Evolutionary conservation across 345 rosid species (phyloP).

Genomic region (Hibiscus mutabilis): DNA sequence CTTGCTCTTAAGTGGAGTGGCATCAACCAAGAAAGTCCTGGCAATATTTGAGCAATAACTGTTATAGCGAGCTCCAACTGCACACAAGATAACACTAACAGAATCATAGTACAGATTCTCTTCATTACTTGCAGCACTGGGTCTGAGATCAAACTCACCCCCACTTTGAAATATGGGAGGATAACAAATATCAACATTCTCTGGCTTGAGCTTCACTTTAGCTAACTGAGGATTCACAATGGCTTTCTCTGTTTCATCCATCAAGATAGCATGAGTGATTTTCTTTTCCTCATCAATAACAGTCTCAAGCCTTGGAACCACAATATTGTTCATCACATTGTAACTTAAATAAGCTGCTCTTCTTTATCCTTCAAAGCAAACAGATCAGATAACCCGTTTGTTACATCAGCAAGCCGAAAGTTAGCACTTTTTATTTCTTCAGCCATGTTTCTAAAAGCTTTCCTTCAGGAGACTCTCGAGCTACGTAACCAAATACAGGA

Average conservation of each 20-base stretch:
- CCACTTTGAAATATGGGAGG: slow-evolving; percentile 98
- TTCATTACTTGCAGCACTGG: slow-evolving; percentile 88
- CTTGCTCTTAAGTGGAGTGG: slow-evolving; percentile 67
- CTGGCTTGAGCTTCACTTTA: slow-evolving; percentile 77
- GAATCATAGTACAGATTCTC: slow-evolving; percentile 77
- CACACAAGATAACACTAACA: slow-evolving; percentile 80
- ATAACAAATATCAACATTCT: slow-evolving; percentile 90
- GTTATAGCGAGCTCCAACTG: slow-evolving; percentile 76
- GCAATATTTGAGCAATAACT: slow-evolving; percentile 92
- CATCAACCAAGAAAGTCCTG: slow-evolving; percentile 77
- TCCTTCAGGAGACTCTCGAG: background rate
- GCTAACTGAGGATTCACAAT: slow-evolving; percentile 74
- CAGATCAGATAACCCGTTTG: slow-evolving; percentile 70
- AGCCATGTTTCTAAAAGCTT: slow-evolving; percentile 59
- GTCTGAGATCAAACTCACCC: slow-evolving; percentile 82
- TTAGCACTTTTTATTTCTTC: slow-evolving; percentile 48
- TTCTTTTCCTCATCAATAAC: slow-evolving; percentile 92
- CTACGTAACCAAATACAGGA: slow-evolving; percentile 50
- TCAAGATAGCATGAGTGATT: slow-evolving; percentile 69
- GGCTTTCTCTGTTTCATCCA: slow-evolving; percentile 89
- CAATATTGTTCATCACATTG: slow-evolving; percentile 73
- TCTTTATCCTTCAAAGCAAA: slow-evolving; percentile 50
- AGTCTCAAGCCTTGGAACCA: slow-evolving; percentile 81
- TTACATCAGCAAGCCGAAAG: slow-evolving; percentile 57
- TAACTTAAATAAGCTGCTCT: slow-evolving; percentile 19